Evolutionary conservation across 306 rosid species (phyloP), one percentile per base, ranked within the genome.

Genomic region (Pterocarpus santalinus): DNA sequence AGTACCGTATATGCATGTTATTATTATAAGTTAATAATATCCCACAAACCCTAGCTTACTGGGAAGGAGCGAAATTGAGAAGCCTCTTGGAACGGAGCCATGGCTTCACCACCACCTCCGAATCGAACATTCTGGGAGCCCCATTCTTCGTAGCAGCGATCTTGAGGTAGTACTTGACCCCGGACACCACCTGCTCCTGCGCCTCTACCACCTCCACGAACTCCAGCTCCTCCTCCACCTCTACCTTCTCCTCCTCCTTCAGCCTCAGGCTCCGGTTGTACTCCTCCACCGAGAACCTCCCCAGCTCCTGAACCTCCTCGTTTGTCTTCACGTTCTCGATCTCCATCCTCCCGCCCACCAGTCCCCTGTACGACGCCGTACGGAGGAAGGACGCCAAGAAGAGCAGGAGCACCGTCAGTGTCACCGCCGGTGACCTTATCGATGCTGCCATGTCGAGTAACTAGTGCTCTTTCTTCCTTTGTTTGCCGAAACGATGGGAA

Each of bases 201-300:
- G 97, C 98, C 85, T 79, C 87, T 76, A 94, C 89, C 55, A 94
- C 98, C 77, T 88, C 91, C 77, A 51, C 22, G 56, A 94, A 94
- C 75, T 41, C 72, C 72, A 88, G 5, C 56, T 43, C 72, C 28
- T 64, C 87, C 63, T 69, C 87, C 28, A 22, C 28, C 28, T 22
- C 28, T 22, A 22, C 28, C 66, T 52, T 76, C 10, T 51, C 53
- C 65, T 22, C 74, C 30, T 12, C 10, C 63, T 35, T 8, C 9
- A 49, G 28, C 66, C 60, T 60, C 76, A 41, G 11, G 9, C 63
- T 78, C 81, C 85, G 72, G 60, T 90, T 91, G 46, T 86, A 85
- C 87, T 93, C 97, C 81, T 84, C 82, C 83, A 94, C 97, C 32
- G 94, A 80, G 81, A 91, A 94, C 75, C 80, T 82, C 56, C 98